Evolutionary conservation across 2,329 filamentous ascomycete species (phyloP).

Genomic region (Harringtonia aguacate): DNA sequence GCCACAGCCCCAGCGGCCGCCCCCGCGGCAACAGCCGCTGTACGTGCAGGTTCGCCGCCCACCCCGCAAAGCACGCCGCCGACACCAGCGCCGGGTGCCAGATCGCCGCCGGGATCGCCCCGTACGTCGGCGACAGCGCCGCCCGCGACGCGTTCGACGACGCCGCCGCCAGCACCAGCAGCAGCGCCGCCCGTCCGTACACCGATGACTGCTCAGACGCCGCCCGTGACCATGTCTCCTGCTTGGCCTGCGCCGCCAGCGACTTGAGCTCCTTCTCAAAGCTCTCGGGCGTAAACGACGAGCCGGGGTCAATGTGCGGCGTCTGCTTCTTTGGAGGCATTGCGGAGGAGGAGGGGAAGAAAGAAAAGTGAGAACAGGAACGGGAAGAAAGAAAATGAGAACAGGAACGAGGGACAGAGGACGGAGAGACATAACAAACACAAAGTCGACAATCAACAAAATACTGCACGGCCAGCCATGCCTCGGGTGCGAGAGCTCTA

Average conservation of each 20-base stretch:
- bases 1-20: constrained; percentile 36
- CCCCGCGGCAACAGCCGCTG: constrained; percentile 30
- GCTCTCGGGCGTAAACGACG: constrained; percentile 35
- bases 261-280: constrained; percentile 44
- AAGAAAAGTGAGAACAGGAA: neutral
- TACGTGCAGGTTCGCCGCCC: constrained; percentile 54
- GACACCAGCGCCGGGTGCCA: constrained; percentile 61
- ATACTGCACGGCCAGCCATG: no score
- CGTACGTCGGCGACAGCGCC: constrained; percentile 78
- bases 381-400: neutral
- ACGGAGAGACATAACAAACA: neutral
- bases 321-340: constrained; percentile 13
- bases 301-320: constrained; percentile 24
- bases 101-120: constrained; percentile 64
- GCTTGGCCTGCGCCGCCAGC: constrained; percentile 34
- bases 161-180: constrained; percentile 48
- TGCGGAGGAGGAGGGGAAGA: neutral
- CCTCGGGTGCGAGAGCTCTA: no score
- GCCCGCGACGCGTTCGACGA: constrained; percentile 63
- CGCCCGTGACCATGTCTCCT: constrained; percentile 22
- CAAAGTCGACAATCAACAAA: no score
- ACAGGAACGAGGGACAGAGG: neutral
- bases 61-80: constrained; percentile 58
- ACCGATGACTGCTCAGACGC: constrained; percentile 25
- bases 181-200: constrained; percentile 28